phyloP scores from a whole-genome alignment of 2,329 filamentous ascomycete species.

The Neurospora sp. region DNA sequence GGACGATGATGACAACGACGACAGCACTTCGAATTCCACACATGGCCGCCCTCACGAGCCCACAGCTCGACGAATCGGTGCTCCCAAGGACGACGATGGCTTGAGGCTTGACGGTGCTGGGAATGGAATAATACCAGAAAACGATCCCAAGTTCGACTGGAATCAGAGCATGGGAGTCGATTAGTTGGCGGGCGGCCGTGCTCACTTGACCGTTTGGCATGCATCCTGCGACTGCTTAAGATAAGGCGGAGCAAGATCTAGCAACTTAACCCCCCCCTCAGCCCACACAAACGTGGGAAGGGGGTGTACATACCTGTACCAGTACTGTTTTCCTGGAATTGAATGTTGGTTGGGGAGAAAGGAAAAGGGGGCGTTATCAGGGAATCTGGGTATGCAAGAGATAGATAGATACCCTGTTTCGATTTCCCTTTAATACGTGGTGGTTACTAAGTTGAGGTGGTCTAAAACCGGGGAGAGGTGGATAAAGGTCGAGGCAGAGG shows the following conservation, averaged over 20 bases:
- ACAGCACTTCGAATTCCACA: neutral
- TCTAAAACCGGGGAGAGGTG: neutral
- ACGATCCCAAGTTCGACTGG: slow-evolving; percentile 15
- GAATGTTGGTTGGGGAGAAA: neutral
- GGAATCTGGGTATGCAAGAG: neutral
- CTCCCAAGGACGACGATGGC: neutral
- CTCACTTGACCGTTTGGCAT: neutral
- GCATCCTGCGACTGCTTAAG: neutral
- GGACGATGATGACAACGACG: slow-evolving; percentile 6
- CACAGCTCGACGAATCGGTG: neutral
- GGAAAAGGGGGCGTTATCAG: neutral
- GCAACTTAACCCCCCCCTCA: neutral
- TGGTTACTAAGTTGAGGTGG: neutral
- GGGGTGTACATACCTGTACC: neutral
- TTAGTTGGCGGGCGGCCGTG: slow-evolving; percentile 10
- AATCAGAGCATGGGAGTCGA: slow-evolving; percentile 25
- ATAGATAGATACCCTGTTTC: neutral
- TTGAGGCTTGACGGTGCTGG: neutral
- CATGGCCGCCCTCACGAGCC: neutral
- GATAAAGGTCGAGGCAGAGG: neutral
- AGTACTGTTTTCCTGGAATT: neutral
- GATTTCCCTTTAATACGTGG: neutral
- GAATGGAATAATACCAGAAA: slow-evolving; percentile 4
- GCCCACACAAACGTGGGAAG: neutral
- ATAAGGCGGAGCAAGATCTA: neutral